Evolutionary conservation across 768 basidiomycete species (phyloP).

Genomic region (Lactifluus echinatus): DNA sequence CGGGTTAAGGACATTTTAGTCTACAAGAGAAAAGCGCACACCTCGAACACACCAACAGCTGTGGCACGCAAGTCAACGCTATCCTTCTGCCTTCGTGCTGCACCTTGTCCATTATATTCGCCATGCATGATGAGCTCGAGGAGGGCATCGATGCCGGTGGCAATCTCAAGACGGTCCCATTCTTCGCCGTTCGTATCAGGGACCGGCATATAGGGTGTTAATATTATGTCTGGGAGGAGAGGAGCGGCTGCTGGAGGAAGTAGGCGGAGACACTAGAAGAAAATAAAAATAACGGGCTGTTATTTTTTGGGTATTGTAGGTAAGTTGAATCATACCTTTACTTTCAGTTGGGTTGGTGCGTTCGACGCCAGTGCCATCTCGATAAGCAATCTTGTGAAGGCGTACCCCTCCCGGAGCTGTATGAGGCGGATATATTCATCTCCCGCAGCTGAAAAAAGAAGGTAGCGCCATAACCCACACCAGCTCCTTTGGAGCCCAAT

Average conservation of each 20-base stretch:
- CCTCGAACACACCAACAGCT: slow-evolving; percentile 79
- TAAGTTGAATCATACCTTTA: slow-evolving; percentile 47
- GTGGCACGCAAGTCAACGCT: slow-evolving; percentile 67
- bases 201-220: slow-evolving; percentile 69
- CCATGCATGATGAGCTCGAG: slow-evolving; percentile 80
- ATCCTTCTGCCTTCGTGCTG: slow-evolving; percentile 51
- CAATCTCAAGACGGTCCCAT: slow-evolving; percentile 79
- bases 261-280: slow-evolving; percentile 43
- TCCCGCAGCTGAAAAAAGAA: not conserved
- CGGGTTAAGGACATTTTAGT: not conserved
- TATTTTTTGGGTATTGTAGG: not conserved
- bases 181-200: slow-evolving; percentile 85
- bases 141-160: slow-evolving; percentile 74
- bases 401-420: slow-evolving; percentile 48
- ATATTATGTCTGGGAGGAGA: slow-evolving; percentile 55
- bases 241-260: slow-evolving; percentile 48
- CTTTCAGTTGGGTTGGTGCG: slow-evolving; percentile 79
- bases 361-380: slow-evolving; percentile 93
- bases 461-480: slow-evolving; percentile 39
- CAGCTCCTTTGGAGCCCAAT: slow-evolving; percentile 58
- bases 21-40: slow-evolving; percentile 26
- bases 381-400: slow-evolving; percentile 68
- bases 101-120: slow-evolving; percentile 66
- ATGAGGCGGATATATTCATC: slow-evolving; percentile 5
- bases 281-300: slow-evolving; percentile 26